Base-by-base conservation (phyloP, 148 eudicot genomes). In the Rhododendron griersonianum region DNA sequence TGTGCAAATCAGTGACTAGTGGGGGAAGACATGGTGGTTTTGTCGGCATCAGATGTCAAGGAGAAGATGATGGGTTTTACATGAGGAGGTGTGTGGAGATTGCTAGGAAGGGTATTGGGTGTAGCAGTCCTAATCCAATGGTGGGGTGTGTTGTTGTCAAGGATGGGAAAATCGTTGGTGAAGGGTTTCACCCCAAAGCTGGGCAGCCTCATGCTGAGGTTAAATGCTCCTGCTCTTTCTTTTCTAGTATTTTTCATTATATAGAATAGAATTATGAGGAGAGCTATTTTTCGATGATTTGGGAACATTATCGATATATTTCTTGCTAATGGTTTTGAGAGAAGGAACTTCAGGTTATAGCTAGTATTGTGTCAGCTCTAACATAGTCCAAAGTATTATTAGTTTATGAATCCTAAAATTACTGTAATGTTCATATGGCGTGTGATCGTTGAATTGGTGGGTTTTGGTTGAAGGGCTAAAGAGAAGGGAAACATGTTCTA, bases 141-240 rank as follows among this genome's bases (percentile, higher is more conserved):
- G 98, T 95, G 83, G 99, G 99, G 1, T 95, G 98, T 91, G 93
- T 95, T 8, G 91, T 95, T 88, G 98, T 95, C 79, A 98, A 93
- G 78, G 94, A 92, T 90, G 98, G 95, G 65, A 83, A 93, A 83
- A 87, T 98, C 86, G 98, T 98, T 84, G 99, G 98, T 80, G 93
- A 98, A 93, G 98, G 99, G 23, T 98, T 98, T 89, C 99, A 98
- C 84, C 99, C 99, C 7, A 98, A 95, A 89, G 98, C 98, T 85
- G 96, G 98, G 10, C 96, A 94, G 77, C 99, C 99, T 88, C 99
- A 97, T 92, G 99, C 98, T 90, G 99, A 95, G 99, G 99, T 95
- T 84, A 41, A 41, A 80, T 74, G 8, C 21, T 10, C 33, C 47
- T 3, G 6, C 19, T 48, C 21, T 51, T 4, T 35, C 25, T 11